Evolutionary conservation across 495 filamentous ascomycete genomes (phyloP).

Genomic region (Daldinia bambusicola): DNA sequence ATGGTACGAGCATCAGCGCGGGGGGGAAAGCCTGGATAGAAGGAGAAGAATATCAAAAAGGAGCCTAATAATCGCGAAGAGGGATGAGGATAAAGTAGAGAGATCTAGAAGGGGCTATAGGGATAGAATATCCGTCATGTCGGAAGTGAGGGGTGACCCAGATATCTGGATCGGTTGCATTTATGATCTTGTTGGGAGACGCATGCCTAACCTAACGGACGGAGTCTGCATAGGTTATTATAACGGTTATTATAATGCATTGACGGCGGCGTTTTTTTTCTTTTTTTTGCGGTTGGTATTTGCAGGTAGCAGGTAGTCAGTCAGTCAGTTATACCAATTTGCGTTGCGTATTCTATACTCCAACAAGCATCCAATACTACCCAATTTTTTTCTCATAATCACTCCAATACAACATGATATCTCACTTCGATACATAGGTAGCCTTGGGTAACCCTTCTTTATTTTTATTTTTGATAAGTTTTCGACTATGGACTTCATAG

Average conservation of each 20-base stretch:
- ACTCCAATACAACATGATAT: not conserved
- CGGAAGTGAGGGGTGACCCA: not conserved
- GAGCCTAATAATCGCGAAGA: no score
- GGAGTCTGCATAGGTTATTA: not conserved
- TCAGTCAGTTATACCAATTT: no score
- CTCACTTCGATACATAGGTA: not conserved
- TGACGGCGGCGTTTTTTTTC: no score
- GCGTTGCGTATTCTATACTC: not conserved
- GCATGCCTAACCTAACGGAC: not conserved
- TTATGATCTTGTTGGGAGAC: not conserved
- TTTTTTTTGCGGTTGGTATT: no score
- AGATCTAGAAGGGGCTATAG: not conserved
- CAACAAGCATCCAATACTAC: not conserved
- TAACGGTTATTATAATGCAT: constrained; percentile 1
- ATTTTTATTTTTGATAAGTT: not conserved
- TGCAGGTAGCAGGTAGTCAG: no score
- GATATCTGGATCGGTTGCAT: not conserved
- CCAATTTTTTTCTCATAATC: not conserved
- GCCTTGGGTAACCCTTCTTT: not conserved
- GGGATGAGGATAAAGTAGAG: not conserved
- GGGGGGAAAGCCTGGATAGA: constrained; percentile 20
- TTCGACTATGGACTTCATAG: not conserved
- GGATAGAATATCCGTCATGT: not conserved
- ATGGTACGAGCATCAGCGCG: constrained; percentile 17
- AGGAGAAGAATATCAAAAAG: constrained; percentile 26